Percentiles rank a stretch among this genome's conserved stretches.
Evolutionary conservation across 345 rosid species (phyloP).

Genomic region (Salix suchowensis): DNA sequence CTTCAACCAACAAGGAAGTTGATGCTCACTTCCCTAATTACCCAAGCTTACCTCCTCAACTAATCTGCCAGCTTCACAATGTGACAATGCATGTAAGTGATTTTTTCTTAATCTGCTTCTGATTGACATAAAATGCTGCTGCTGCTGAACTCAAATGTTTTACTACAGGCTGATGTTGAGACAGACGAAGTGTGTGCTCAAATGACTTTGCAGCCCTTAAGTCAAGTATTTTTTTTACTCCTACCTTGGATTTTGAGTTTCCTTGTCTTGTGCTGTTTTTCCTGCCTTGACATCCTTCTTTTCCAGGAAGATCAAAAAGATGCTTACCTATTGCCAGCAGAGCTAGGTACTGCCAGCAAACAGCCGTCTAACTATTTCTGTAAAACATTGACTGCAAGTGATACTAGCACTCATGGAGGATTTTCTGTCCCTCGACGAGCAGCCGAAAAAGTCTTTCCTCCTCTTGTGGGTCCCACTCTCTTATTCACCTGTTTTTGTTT

Average conservation of each 20-base stretch:
- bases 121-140: not conserved
- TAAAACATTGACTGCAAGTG: slow-evolving; percentile 42
- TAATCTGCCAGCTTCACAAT: not conserved
- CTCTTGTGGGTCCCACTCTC: slow-evolving; percentile 28
- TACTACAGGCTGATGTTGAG: not conserved
- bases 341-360: slow-evolving; percentile 17
- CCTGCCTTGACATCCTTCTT: not conserved
- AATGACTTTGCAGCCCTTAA: not conserved
- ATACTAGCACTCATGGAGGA: slow-evolving; percentile 32
- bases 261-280: not conserved
- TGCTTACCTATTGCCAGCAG: not conserved
- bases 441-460: slow-evolving; percentile 54
- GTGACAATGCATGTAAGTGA: not conserved
- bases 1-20: not conserved
- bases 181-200: not conserved
- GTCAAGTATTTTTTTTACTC: not conserved
- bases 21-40: not conserved
- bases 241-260: not conserved
- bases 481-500: not conserved
- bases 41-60: not conserved
- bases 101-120: not conserved
- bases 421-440: slow-evolving; percentile 59
- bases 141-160: not conserved
- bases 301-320: not conserved
- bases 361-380: slow-evolving; percentile 52